Percentiles rank a stretch among this genome's conserved stretches.
Conservation (phyloP, 352 stramenopile genomes). For the Elongisporangium senticosum region DNA sequence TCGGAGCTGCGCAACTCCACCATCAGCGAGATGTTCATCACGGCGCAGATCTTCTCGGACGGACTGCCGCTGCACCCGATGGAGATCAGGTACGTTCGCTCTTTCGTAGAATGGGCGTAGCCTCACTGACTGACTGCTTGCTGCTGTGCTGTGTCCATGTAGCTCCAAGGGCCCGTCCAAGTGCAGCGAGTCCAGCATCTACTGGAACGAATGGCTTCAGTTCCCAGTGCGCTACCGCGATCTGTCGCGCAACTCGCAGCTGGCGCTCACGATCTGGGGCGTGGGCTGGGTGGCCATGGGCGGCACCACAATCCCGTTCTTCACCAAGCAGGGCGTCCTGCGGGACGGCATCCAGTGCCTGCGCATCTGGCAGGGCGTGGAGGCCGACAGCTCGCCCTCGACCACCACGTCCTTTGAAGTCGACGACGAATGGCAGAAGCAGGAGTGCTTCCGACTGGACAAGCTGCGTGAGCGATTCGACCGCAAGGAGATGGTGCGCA, state of each 20-base stretch:
- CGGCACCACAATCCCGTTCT: constrained; percentile 84
- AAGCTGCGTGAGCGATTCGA: constrained; percentile 88
- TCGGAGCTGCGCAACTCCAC: constrained; percentile 76
- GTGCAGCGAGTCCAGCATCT: constrained; percentile 81
- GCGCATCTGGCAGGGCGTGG: constrained; percentile 64
- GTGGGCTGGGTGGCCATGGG: constrained; percentile 78
- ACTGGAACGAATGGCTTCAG: constrained; percentile 87
- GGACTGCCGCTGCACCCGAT: constrained; percentile 77
- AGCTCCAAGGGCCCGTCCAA: constrained; percentile 81
- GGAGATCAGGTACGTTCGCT: constrained; percentile 48
- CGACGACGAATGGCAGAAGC: constrained; percentile 60
- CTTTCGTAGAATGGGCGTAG: background rate
- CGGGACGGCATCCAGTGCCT: constrained; percentile 86
- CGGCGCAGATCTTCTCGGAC: constrained; percentile 84
- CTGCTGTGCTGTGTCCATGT: constrained; percentile 1
- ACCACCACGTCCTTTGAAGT: constrained; percentile 69
- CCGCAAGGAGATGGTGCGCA: constrained; percentile 76
- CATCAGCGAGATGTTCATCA: constrained; percentile 85
- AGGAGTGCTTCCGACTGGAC: constrained; percentile 80
- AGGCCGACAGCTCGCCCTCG: constrained; percentile 62
- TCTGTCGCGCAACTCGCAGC: constrained; percentile 75
- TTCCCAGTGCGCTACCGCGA: constrained; percentile 85
- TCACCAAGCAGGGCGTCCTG: constrained; percentile 80
- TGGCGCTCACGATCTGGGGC: constrained; percentile 83
- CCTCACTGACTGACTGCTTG: constrained; percentile 1